Conservation (phyloP, 306 rosid genomes). For the Malus domestica region DNA sequence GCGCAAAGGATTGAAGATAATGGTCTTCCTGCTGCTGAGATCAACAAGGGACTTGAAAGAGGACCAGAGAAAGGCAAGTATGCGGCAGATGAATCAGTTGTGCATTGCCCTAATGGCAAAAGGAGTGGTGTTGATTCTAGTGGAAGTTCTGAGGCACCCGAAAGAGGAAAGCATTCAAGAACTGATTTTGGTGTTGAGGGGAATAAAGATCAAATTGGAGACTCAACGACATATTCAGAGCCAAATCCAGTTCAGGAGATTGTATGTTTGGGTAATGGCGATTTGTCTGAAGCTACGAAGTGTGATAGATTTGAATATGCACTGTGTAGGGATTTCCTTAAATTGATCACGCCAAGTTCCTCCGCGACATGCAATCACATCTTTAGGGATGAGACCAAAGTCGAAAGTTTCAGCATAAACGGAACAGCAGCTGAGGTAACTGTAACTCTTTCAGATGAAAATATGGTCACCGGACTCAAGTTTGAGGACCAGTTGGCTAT, state of each 20-base stretch:
- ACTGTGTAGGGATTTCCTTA: constrained; percentile 5
- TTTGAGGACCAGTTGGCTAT: constrained; percentile 19
- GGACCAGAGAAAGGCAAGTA: neutral
- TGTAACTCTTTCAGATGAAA: constrained; percentile 2
- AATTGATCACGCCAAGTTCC: constrained; percentile 11
- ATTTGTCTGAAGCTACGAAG: constrained; percentile 2
- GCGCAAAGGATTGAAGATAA: constrained; percentile 13
- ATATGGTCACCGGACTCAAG: constrained; percentile 8
- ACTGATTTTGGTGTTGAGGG: constrained; percentile 1
- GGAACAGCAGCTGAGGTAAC: neutral
- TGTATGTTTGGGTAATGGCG: neutral
- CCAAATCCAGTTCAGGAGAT: constrained; percentile 1
- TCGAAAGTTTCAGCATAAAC: constrained; percentile 2
- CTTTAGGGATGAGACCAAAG: constrained; percentile 13
- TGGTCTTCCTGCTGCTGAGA: constrained; percentile 13
- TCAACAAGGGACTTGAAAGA: neutral
- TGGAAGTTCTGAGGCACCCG: neutral
- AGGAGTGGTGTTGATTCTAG: constrained; percentile 9
- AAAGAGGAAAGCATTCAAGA: neutral
- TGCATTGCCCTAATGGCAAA: constrained; percentile 3
- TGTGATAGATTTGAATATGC: constrained; percentile 7
- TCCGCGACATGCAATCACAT: neutral
- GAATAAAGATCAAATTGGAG: constrained; percentile 7
- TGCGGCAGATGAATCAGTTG: constrained; percentile 6
- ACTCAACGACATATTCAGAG: neutral